Evolutionary conservation across 169 alveolate species (phyloP).

Genomic region (Babesia ovis): DNA sequence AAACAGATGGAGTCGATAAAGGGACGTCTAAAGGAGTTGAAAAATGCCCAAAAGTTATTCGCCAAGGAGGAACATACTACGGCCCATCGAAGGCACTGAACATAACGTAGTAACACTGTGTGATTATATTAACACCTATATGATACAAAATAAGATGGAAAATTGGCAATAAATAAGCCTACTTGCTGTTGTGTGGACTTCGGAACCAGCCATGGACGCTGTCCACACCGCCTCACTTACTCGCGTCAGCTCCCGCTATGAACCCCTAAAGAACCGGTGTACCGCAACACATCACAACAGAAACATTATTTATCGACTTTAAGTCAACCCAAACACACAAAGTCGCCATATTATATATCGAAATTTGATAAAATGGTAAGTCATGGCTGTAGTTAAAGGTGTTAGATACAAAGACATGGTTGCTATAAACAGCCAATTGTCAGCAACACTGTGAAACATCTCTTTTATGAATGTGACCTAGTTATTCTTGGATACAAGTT

Average conservation of each 20-base stretch:
- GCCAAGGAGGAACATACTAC: too few relatives aligned
- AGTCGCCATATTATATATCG: neutral
- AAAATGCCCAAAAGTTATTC: neutral
- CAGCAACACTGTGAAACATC: too few relatives aligned
- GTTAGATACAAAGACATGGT: neutral
- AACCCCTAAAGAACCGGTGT: neutral
- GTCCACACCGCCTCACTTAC: constrained; percentile 20
- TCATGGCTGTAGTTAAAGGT: neutral
- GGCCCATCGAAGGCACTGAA: too few relatives aligned
- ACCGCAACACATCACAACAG: neutral
- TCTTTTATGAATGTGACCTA: too few relatives aligned
- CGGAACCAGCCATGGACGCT: neutral
- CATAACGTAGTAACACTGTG: too few relatives aligned
- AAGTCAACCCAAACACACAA: neutral
- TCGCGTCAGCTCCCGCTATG: neutral
- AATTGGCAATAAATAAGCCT: too few relatives aligned
- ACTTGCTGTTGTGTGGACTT: too few relatives aligned
- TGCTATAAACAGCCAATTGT: too few relatives aligned
- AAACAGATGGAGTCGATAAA: constrained; percentile 8
- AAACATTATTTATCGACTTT: neutral
- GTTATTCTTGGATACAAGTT: neutral
- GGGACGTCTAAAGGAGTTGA: constrained; percentile 1
- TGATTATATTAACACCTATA: too few relatives aligned
- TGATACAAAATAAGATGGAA: too few relatives aligned
- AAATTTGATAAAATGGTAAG: constrained; percentile 3